Evolutionary conservation across 305 asterid species (phyloP).

Genomic region (Stenogyne calaminthoides): DNA sequence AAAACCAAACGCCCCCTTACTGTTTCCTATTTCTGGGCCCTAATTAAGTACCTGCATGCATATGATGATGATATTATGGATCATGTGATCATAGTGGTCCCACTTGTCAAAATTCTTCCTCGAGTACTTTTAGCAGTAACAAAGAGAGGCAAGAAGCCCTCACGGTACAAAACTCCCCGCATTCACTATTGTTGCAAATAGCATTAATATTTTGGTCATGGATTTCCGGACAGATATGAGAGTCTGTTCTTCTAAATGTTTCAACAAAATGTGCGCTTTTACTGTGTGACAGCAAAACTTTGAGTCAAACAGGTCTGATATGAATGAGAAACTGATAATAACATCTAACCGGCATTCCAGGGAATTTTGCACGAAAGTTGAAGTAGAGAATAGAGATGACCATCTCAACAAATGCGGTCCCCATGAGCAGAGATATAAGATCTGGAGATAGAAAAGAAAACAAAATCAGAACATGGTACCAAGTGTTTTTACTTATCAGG

Average conservation of each 20-base stretch:
- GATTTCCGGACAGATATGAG: too few species aligned
- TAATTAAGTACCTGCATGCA: too few species aligned
- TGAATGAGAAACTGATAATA: not conserved
- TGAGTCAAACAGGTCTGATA: not conserved
- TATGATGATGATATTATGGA: too few species aligned
- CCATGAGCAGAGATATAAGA: slow-evolving; percentile 14
- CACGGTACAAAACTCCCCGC: not conserved
- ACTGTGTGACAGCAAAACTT: not conserved
- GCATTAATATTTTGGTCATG: not conserved
- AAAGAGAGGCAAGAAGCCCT: too few species aligned
- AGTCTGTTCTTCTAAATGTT: not conserved
- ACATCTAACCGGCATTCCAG: slow-evolving; percentile 15
- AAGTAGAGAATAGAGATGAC: not conserved
- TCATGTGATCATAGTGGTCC: too few species aligned
- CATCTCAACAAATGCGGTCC: not conserved
- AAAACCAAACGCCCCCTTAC: too few species aligned
- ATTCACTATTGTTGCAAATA: too few species aligned
- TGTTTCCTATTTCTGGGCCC: too few species aligned
- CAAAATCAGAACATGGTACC: slow-evolving; percentile 6
- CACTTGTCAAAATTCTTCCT: too few species aligned
- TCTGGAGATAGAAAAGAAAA: slow-evolving; percentile 13
- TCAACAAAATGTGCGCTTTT: not conserved
- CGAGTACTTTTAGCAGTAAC: too few species aligned
- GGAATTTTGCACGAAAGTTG: not conserved
- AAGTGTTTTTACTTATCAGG: not conserved